phyloP scores from a whole-genome alignment of 2,329 filamentous ascomycete genomes.

The Talaromyces amestolkiae region DNA sequence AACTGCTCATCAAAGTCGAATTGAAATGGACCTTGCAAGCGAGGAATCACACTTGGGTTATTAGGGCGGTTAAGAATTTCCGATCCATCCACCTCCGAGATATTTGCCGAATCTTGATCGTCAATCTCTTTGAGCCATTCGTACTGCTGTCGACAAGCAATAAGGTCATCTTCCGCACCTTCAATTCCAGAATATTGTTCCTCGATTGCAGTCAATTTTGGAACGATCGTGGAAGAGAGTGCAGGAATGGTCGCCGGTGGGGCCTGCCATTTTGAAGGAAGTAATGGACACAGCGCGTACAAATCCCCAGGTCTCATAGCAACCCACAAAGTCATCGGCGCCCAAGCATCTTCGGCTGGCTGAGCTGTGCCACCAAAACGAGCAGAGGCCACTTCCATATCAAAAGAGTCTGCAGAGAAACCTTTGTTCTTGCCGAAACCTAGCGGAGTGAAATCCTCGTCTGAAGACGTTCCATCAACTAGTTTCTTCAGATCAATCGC shows the following conservation, averaged over 20 bases:
- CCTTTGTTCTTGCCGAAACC: constrained; percentile 70
- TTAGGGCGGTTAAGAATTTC: constrained; percentile 58
- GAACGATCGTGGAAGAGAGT: constrained; percentile 76
- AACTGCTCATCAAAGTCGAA: constrained; percentile 51
- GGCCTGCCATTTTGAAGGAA: constrained; percentile 82
- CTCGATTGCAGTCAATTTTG: constrained; percentile 57
- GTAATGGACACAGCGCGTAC: constrained; percentile 85
- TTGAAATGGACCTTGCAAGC: constrained; percentile 61
- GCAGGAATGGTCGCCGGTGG: constrained; percentile 75
- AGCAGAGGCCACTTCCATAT: constrained; percentile 91
- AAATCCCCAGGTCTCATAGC: constrained; percentile 93
- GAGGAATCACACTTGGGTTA: constrained; percentile 55
- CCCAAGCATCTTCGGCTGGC: constrained; percentile 69
- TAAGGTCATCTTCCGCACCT: constrained; percentile 44
- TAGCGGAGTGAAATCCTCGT: constrained; percentile 80
- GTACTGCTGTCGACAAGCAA: constrained; percentile 54
- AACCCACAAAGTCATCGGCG: constrained; percentile 92
- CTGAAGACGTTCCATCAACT: constrained; percentile 74
- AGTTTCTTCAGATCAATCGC: constrained; percentile 87
- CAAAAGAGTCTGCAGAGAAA: constrained; percentile 84
- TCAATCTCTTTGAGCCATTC: constrained; percentile 59
- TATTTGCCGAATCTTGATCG: constrained; percentile 50
- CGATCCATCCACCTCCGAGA: constrained; percentile 42
- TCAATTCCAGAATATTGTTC: constrained; percentile 38
- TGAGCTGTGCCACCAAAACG: constrained; percentile 73